These are phyloP conservation scores for Rosa chinensis DNA, from an alignment of 306 rosid species.

Conservation along the genomic window DNA sequence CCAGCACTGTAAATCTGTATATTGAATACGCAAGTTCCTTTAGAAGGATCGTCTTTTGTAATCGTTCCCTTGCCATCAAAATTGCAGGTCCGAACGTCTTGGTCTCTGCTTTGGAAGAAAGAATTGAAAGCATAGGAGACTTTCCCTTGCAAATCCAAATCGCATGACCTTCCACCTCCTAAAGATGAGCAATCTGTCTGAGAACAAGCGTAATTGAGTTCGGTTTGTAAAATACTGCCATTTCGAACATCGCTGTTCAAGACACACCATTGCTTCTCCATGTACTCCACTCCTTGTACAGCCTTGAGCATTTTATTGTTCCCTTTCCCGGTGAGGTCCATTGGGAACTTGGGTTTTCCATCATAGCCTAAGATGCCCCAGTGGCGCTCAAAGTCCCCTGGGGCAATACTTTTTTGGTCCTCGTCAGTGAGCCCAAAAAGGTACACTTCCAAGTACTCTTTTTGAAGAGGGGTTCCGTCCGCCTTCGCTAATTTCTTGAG, in stretches of 20 bases:
- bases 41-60: slow-evolving; percentile 38
- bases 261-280: slow-evolving; percentile 61
- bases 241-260: slow-evolving; percentile 3
- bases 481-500: slow-evolving; percentile 45
- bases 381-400: slow-evolving; percentile 74
- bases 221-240: fast-evolving
- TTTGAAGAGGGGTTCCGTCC: slow-evolving; percentile 55
- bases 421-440: slow-evolving; percentile 65
- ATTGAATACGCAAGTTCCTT: slow-evolving; percentile 48
- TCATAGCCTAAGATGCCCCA: slow-evolving; percentile 76
- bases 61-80: slow-evolving; percentile 42
- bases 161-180: slow-evolving; percentile 42
- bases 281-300: slow-evolving; percentile 62
- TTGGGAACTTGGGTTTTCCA: slow-evolving; percentile 56
- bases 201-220: slow-evolving; percentile 51
- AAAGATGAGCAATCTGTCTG: slow-evolving; percentile 60
- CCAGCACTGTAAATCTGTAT: slow-evolving; percentile 40
- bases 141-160: slow-evolving; percentile 23
- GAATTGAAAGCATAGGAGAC: slow-evolving; percentile 68
- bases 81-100: slow-evolving; percentile 58
- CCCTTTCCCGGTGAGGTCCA: slow-evolving; percentile 64
- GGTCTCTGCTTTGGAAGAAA: slow-evolving; percentile 58
- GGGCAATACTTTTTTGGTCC: slow-evolving; percentile 54
- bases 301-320: slow-evolving; percentile 33
- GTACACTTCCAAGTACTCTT: slow-evolving; percentile 33